Evolutionary conservation across 2,329 filamentous ascomycete genomes (phyloP), one percentile per base, ranked within the genome.

Genomic region (Hymenoscyphus occultus): DNA sequence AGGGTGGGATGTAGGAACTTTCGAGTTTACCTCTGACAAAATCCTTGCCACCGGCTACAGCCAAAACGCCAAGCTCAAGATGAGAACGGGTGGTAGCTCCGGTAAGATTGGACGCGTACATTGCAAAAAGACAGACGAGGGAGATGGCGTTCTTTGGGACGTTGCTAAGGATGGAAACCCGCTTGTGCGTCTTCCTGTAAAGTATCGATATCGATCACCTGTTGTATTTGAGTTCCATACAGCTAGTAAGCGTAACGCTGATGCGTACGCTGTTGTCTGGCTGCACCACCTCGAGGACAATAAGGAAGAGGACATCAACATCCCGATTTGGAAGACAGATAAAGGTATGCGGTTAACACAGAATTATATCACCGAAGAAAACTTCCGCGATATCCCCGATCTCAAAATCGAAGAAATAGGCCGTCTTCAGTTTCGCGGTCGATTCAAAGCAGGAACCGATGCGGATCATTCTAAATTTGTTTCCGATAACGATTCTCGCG

Each of bases 1-100:
- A 4, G 93, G 94, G 10, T 98, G 94, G 91, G 92, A 97, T 67
- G 91, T 98, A 56, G 95, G 95, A 42, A 97, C 94, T 0, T 97
- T 98, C 74, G 90, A 97, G 74, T 96, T 98, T 75, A 79, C 84
- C 0, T 92, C 89, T 0, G 83, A 92, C 59, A 83, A 82, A 16
- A 87, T 98, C 58, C 83, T 84, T 0, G 86, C 90, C 0, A 78
- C 83, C 14, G 83, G 83, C 59, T 93, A 90, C 72, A 80, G 82
- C 1, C 84, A 86, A 5, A 77, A 83, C 48, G 79, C 86, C 56
- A 93, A 91, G 74, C 82, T 92, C 16, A 94, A 92, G 77, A 80
- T 98, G 71, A 85, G 93, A 42, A 98, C 94, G 9, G 93, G 93
- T 62, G 94, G 94, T 13, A 94, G 90, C 66, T 88, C 87, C 2